Evolutionary conservation across 192 early-diverging fungal species (phyloP).

Genomic region (Coemansia sp.): DNA sequence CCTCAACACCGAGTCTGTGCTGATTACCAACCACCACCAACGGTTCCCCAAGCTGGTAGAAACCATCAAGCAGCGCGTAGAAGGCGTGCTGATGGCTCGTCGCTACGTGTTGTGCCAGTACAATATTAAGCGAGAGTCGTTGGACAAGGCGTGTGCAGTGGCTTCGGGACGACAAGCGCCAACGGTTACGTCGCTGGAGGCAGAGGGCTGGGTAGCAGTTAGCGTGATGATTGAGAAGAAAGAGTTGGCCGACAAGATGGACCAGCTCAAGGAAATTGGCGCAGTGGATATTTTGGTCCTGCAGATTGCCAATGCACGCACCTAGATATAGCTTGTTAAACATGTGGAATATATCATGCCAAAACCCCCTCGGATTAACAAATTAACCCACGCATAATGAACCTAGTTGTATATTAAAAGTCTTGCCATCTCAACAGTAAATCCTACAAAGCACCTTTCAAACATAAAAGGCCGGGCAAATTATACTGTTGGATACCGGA

Average conservation of each 20-base stretch:
- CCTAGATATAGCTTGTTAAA: conserved; percentile 32
- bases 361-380: no score
- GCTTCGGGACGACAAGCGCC: conserved; percentile 94
- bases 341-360: no score
- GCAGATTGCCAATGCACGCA: conserved; percentile 73
- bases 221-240: conserved; percentile 85
- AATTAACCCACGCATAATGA: no score
- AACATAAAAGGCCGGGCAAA: no score
- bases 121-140: conserved; percentile 71
- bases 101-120: conserved; percentile 89
- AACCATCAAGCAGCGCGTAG: conserved; percentile 78
- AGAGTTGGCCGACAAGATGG: conserved; percentile 86
- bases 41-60: conserved; percentile 74
- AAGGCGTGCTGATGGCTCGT: conserved; percentile 86
- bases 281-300: conserved; percentile 90
- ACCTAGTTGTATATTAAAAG: no score
- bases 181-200: conserved; percentile 82
- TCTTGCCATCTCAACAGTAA: no score
- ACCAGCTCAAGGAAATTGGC: conserved; percentile 77
- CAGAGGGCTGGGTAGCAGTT: conserved; percentile 86
- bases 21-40: conserved; percentile 81
- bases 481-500: no score
- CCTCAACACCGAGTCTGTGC: conserved; percentile 79
- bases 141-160: conserved; percentile 68
- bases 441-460: no score